A percentile compares a stretch with the other conserved stretches of the same genome.
Conservation (phyloP, 1,139 yeast genomes). For the Pichia sp. region DNA sequence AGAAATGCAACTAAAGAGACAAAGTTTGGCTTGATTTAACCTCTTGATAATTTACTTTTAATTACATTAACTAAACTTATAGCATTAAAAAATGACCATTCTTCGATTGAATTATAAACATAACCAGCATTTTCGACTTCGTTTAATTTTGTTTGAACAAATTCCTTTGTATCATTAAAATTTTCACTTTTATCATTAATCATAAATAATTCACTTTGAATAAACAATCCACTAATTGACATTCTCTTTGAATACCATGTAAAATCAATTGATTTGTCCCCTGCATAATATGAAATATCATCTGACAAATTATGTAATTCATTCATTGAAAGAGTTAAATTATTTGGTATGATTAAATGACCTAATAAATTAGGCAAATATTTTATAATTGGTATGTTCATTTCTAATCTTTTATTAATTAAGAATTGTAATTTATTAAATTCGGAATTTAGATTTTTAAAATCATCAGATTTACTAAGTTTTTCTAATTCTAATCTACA, state of each 20-base stretch:
- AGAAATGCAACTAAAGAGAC: slow-evolving; percentile 7
- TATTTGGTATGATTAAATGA: slow-evolving; percentile 48
- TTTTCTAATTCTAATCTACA: slow-evolving; percentile 42
- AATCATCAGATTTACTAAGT: slow-evolving; percentile 21
- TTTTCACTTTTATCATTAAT: slow-evolving; percentile 61
- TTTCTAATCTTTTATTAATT: slow-evolving; percentile 53
- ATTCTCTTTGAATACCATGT: slow-evolving; percentile 91
- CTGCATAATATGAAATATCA: slow-evolving; percentile 74
- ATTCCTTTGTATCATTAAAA: slow-evolving; percentile 51
- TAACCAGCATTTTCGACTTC: slow-evolving; percentile 50
- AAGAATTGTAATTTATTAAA: slow-evolving; percentile 38
- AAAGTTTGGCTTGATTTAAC: slow-evolving; percentile 30
- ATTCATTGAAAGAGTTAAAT: slow-evolving; percentile 43
- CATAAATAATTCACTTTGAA: slow-evolving; percentile 73
- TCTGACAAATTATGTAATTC: slow-evolving; percentile 75
- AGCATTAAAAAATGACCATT: slow-evolving; percentile 71
- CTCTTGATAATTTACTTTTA: slow-evolving; percentile 63
- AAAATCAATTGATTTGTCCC: slow-evolving; percentile 77
- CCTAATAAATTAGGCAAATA: slow-evolving; percentile 46
- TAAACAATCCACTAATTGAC: slow-evolving; percentile 62
- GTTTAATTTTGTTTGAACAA: slow-evolving; percentile 57
- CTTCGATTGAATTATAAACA: slow-evolving; percentile 57
- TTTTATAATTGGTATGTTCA: slow-evolving; percentile 49
- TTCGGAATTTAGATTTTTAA: slow-evolving; percentile 16
- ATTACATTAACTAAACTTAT: slow-evolving; percentile 60